A percentile compares a stretch with the other conserved stretches of the same genome.
Evolutionary conservation across 2,329 filamentous ascomycete genomes (phyloP).

Genomic region (Stachybotrys elegans): DNA sequence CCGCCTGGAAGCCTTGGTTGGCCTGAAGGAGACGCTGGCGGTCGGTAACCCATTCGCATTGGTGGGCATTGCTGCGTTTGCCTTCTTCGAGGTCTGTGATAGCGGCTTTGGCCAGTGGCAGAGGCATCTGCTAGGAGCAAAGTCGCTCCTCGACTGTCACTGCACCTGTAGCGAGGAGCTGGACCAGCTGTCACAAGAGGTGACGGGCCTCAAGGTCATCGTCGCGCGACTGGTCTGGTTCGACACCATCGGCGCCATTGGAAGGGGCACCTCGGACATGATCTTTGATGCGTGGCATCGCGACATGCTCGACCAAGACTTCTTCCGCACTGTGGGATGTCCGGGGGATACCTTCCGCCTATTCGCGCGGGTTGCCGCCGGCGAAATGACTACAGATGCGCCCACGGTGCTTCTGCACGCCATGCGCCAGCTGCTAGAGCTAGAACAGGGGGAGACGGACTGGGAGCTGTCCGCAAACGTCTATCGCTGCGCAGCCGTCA

Average conservation of each 20-base stretch:
- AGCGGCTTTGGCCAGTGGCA: constrained; percentile 33
- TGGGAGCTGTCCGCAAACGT: too few relatives aligned
- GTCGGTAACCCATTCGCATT: too few relatives aligned
- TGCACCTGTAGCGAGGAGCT: constrained; percentile 28
- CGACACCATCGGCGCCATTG: constrained; percentile 26
- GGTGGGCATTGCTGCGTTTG: too few relatives aligned
- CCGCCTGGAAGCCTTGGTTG: too few relatives aligned
- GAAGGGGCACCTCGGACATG: constrained; percentile 12
- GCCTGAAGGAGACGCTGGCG: too few relatives aligned
- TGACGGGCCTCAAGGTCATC: constrained; percentile 31
- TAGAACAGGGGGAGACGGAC: too few relatives aligned
- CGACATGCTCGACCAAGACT: constrained; percentile 22
- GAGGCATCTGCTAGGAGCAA: constrained; percentile 32
- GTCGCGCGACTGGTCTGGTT: constrained; percentile 35
- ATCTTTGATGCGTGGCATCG: constrained; percentile 38
- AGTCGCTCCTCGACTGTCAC: constrained; percentile 33
- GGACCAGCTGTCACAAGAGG: constrained; percentile 21
- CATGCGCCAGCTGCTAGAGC: too few relatives aligned
- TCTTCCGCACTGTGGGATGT: constrained; percentile 33
- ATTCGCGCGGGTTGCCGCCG: too few relatives aligned
- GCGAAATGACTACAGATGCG: too few relatives aligned
- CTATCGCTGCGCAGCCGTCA: too few relatives aligned
- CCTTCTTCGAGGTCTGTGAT: too few relatives aligned
- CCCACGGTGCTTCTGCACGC: too few relatives aligned
- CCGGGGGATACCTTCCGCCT: constrained; percentile 30